Base-by-base conservation (phyloP, 176 grass and related monocot species). In the Ampelocalamus luodianensis region DNA sequence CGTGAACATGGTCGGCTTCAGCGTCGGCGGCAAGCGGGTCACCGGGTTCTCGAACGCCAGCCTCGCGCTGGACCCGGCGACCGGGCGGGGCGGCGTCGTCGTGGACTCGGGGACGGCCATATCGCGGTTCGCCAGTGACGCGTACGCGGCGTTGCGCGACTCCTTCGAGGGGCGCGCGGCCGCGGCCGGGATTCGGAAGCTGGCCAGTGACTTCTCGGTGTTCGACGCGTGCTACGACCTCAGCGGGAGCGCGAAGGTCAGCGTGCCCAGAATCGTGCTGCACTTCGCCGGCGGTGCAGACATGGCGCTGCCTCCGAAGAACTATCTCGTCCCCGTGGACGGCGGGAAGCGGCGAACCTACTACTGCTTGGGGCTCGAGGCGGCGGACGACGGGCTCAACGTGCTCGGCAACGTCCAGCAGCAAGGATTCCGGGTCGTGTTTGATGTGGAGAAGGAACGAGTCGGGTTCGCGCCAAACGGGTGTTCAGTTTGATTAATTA, bases 341-440 rank as follows among this genome's bases (percentile, higher is more conserved):
- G 65, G 23, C 26, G 65, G 45, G n/a, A 76, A 77, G 9, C 58
- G 71, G 55, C 58, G 82, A 29, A 72, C 26, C 24, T 84, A 69
- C 65, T 65, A 83, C 69, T 94, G 92, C 86, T 80, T 97, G 9
- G 95, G 86, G 6, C 71, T 97, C 5, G 54, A 86, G 8, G 78
- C 80, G 60, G 82, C 86, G 4, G 90, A 89, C 29, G 80, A 77
- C 32, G 92, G 69, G 62, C 85, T 88, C 65, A 90, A 56, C 78
- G 86, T 92, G 51, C 90, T 97, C 18, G 95, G 95, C 27, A 97
- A 94, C 72, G 91, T 97, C 34, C 92, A 92, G 79, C 92, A 94
- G 83, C 90, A 94, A 68, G 86, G 90, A 3, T 93, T 94, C 68
- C 71, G 87, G 15, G 74, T 97, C 63, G 74, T 93, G 80, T 94